phyloP scores from a whole-genome alignment of 2,329 filamentous ascomycete species.

The Ceratocystis colombiana region DNA sequence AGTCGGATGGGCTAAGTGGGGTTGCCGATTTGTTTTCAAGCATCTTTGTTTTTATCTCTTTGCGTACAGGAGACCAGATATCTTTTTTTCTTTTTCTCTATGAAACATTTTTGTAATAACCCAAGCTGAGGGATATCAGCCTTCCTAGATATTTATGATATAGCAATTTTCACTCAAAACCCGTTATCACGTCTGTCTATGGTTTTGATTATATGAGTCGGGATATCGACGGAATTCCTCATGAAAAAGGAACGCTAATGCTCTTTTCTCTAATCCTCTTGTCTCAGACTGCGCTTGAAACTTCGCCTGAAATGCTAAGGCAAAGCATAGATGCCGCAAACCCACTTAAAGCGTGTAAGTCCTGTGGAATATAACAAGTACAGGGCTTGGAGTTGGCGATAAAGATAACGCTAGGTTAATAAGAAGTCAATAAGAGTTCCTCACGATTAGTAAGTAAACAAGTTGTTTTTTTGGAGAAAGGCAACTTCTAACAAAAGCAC shows the following conservation, averaged over 20 bases:
- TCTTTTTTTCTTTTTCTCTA: neutral
- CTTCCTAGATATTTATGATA: constrained; percentile 7
- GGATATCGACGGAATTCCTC: no score
- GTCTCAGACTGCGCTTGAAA: constrained; percentile 36
- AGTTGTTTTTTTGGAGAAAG: no score
- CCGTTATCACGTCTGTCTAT: no score
- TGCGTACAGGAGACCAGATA: neutral
- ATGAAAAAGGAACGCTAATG: neutral
- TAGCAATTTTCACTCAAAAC: neutral
- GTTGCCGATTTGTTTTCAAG: neutral
- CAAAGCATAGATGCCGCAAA: neutral
- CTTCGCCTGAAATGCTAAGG: neutral
- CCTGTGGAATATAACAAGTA: neutral
- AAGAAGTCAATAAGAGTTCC: neutral
- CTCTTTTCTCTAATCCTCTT: neutral
- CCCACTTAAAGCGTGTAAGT: neutral
- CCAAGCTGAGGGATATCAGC: neutral
- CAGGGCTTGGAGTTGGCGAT: neutral
- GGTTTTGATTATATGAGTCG: no score
- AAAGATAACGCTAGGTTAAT: neutral
- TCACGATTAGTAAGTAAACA: neutral
- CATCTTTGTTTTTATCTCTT: constrained; percentile 1
- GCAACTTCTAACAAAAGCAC: neutral
- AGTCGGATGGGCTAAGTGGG: neutral
- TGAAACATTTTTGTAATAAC: neutral